Percentiles rank a stretch among this genome's conserved stretches.
Conservation (phyloP, 1,284 basidiomycete species). For the Albatrellus sp. region DNA sequence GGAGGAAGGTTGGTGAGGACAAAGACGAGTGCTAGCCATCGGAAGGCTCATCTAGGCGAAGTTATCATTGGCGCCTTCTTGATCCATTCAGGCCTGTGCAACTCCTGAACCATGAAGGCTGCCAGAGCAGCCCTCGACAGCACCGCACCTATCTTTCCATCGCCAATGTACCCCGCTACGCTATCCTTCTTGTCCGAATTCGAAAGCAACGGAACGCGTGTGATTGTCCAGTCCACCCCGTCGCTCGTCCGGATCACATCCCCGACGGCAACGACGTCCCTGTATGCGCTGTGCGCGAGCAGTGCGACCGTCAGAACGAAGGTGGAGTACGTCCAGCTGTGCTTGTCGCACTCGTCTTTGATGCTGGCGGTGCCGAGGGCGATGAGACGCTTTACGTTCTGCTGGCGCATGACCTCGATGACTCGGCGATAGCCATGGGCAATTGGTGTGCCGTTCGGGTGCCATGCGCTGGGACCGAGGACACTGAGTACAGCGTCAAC, state of each 20-base stretch:
- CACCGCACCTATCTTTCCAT: slow-evolving; percentile 34
- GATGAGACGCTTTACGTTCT: slow-evolving; percentile 43
- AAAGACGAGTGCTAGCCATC: too few species aligned
- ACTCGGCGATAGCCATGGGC: slow-evolving; percentile 43
- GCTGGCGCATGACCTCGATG: slow-evolving; percentile 39
- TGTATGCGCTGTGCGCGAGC: slow-evolving; percentile 28
- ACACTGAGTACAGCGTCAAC: slow-evolving; percentile 53
- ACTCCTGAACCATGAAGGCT: slow-evolving; percentile 42
- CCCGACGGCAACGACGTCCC: slow-evolving; percentile 39
- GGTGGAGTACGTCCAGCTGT: slow-evolving; percentile 31
- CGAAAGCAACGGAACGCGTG: slow-evolving; percentile 47
- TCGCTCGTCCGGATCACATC: slow-evolving; percentile 36
- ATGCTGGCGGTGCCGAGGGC: slow-evolving; percentile 55
- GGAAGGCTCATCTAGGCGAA: slow-evolving; percentile 13
- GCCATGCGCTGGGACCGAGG: slow-evolving; percentile 38
- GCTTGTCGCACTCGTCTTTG: slow-evolving; percentile 45
- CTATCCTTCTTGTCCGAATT: slow-evolving; percentile 30
- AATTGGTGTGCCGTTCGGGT: slow-evolving; percentile 41
- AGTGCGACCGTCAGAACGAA: slow-evolving; percentile 27
- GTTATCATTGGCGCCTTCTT: slow-evolving; percentile 19
- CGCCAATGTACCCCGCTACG: slow-evolving; percentile 52
- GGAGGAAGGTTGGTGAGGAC: too few species aligned
- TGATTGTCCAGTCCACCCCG: slow-evolving; percentile 53
- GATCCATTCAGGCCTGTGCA: slow-evolving; percentile 38
- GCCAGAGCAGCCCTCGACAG: slow-evolving; percentile 46